These are phyloP conservation scores for Metroxylon sagu DNA, from an alignment of 176 grass and related monocot species.

Conservation along the genomic window DNA sequence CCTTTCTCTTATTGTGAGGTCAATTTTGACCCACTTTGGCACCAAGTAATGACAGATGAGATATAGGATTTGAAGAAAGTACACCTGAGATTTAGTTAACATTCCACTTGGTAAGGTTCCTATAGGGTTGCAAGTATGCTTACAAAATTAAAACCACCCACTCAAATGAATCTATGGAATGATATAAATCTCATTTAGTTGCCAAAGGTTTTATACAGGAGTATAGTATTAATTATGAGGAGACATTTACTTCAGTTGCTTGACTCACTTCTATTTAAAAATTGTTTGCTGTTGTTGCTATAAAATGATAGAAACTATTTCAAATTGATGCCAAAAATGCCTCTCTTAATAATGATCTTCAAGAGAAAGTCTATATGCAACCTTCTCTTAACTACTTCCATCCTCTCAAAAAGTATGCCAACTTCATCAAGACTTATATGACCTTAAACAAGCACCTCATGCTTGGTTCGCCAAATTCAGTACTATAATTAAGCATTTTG, in stretches of 20 bases:
- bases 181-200: background rate
- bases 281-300: background rate
- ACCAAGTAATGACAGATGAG: background rate
- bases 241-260: background rate
- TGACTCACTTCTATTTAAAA: background rate
- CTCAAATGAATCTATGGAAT: background rate
- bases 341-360: too few species aligned
- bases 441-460: too few species aligned
- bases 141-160: background rate
- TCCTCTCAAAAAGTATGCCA: too few species aligned
- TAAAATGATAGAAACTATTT: background rate
- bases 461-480: too few species aligned
- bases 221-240: background rate
- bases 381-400: too few species aligned
- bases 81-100: background rate
- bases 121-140: background rate
- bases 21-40: background rate
- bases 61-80: background rate
- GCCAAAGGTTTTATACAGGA: background rate
- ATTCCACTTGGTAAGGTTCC: background rate
- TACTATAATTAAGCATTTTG: too few species aligned
- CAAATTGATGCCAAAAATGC: background rate
- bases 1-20: background rate
- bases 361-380: too few species aligned
- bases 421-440: too few species aligned